Base-by-base conservation (phyloP, 345 rosid genomes). In the Ceriops decandra region DNA sequence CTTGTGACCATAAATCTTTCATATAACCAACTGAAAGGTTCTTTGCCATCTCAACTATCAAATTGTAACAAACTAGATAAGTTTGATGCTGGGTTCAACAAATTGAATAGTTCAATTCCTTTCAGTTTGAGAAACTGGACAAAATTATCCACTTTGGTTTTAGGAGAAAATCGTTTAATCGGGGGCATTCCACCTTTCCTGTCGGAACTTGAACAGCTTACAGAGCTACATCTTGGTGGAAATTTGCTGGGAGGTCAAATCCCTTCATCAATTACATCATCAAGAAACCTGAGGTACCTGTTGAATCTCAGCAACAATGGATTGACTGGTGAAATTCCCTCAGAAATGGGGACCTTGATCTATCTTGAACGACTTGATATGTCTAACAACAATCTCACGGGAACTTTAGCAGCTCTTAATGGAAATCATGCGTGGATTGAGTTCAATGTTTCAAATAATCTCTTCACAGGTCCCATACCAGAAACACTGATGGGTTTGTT, bases 381-480 rank as follows among this genome's bases (percentile, higher is more conserved):
- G 57, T 88, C 98, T 30, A 56, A 70, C 80, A 92, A 92, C 77
- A 84, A 82, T 46, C 81, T 92, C 68, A 81, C 85, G 0, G 98
- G 98, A 59, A 68, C 76, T 68, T 61, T 92, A 70, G 74, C 67
- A 0, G 68, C 80, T 62, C 84, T 92, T 9, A 74, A 62, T 62
- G 58, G 68, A 46, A 82, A 84, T 30, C 63, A 21, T 28, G 67
- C 92, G 0, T 76, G 90, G 66, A 36, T 81, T 7, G 73, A 67
- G 51, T 61, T 82, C 68, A 86, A 90, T 71, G 66, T 92, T 68
- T 90, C 98, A 0, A 60, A 81, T 77, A 90, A 92, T 73, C 80
- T 38, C 52, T 88, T 92, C 82, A 76, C 79, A 0, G 95, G 98
- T 77, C 82, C 92, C 10, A 74, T 86, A 75, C 98, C 98, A 0